A percentile compares a stretch with the other conserved stretches of the same genome.
phyloP scores from a whole-genome alignment of 495 filamentous ascomycete genomes.

The Xylaria curta region DNA sequence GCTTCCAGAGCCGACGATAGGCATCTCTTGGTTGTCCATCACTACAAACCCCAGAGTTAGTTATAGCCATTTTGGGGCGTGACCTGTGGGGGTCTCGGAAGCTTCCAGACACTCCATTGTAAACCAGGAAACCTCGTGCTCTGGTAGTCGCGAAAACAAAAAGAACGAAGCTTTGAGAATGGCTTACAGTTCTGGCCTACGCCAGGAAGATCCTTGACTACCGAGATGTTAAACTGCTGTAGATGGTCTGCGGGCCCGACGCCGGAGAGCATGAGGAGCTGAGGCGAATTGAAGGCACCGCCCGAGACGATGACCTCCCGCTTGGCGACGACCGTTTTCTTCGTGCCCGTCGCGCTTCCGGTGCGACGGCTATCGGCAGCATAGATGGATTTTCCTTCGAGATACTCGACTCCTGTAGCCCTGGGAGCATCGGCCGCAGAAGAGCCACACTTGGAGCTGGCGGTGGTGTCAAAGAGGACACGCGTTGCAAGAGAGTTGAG shows the following conservation, averaged over 20 bases:
- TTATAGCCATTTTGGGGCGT: too few relatives aligned
- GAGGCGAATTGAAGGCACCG: conserved; percentile 52
- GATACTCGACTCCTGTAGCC: conserved; percentile 43
- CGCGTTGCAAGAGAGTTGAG: conserved; percentile 45
- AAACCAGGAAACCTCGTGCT: too few relatives aligned
- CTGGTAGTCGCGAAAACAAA: too few relatives aligned
- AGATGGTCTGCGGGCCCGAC: conserved; percentile 40
- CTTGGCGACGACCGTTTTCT: conserved; percentile 43
- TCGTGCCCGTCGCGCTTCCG: conserved; percentile 33
- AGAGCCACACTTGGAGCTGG: conserved; percentile 19
- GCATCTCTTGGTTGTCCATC: conserved; percentile 46
- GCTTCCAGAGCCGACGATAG: conserved; percentile 39
- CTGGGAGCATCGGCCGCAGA: conserved; percentile 36
- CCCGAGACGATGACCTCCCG: conserved; percentile 53
- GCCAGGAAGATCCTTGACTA: conserved; percentile 37
- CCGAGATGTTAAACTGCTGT: conserved; percentile 40
- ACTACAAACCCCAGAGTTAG: conserved; percentile 19
- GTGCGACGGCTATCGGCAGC: conserved; percentile 37
- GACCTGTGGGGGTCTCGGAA: too few relatives aligned
- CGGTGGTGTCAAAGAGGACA: conserved; percentile 40
- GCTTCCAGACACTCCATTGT: too few relatives aligned
- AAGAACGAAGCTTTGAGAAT: too few relatives aligned
- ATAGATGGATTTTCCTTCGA: conserved; percentile 45
- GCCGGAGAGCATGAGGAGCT: conserved; percentile 56
- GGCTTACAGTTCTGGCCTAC: conserved; percentile 43